Evolutionary conservation across 2,329 filamentous ascomycete genomes (phyloP).

Genomic region (Fusarium sp.): DNA sequence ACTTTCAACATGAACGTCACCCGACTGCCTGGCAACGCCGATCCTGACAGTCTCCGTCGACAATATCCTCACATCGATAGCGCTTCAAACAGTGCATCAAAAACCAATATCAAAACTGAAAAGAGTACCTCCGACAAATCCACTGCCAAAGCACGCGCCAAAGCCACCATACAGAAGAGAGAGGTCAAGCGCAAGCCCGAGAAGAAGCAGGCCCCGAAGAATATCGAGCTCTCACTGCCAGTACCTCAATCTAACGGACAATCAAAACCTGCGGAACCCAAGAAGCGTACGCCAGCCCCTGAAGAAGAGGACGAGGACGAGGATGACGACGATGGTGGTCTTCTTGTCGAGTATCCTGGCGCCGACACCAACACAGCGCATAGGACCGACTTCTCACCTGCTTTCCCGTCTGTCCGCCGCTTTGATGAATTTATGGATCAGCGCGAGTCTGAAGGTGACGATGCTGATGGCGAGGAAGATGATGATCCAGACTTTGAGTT

Average conservation of each 20-base stretch:
- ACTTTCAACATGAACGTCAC: slow-evolving; percentile 89
- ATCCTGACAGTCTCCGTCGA: slow-evolving; percentile 71
- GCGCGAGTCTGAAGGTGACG: slow-evolving; percentile 60
- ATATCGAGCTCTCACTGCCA: slow-evolving; percentile 53
- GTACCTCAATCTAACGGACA: slow-evolving; percentile 43
- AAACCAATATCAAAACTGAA: slow-evolving; percentile 24
- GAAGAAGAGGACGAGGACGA: slow-evolving; percentile 67
- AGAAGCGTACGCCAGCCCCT: slow-evolving; percentile 48
- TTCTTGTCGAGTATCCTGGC: slow-evolving; percentile 71
- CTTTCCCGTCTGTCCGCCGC: slow-evolving; percentile 59
- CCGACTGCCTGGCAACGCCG: slow-evolving; percentile 73
- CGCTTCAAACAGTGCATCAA: slow-evolving; percentile 28
- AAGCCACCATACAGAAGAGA: slow-evolving; percentile 45
- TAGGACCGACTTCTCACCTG: slow-evolving; percentile 61
- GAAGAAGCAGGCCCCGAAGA: slow-evolving; percentile 52
- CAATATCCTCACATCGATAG: slow-evolving; percentile 74
- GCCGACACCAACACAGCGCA: slow-evolving; percentile 54
- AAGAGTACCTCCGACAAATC: slow-evolving; percentile 39
- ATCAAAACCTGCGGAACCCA: slow-evolving; percentile 40
- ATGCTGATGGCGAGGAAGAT: slow-evolving; percentile 60
- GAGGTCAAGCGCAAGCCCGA: slow-evolving; percentile 49
- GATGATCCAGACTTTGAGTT: slow-evolving; percentile 63
- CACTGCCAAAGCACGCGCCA: slow-evolving; percentile 41
- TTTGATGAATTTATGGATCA: slow-evolving; percentile 67
- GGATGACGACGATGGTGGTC: slow-evolving; percentile 67